phyloP scores from a whole-genome alignment of 352 stramenopile species.

The Phytopythium sindhum region DNA sequence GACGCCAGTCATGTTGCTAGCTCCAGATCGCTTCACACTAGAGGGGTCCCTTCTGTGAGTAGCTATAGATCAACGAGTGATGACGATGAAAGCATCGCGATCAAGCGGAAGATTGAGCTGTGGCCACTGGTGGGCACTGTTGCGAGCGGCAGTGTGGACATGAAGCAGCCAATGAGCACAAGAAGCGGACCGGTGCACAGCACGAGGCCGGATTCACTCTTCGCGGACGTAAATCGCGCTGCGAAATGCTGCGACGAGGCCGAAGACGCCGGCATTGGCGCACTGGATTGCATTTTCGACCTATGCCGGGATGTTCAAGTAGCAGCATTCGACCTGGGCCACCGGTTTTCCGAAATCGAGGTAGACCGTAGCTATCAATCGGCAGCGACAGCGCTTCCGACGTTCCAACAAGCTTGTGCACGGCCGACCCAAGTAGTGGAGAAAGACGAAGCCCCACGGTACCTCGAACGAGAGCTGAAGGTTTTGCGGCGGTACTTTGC shows the following conservation, averaged over 20 bases:
- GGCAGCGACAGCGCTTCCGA: not conserved
- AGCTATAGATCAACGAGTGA: not conserved
- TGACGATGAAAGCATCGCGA: not conserved
- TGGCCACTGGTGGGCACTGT: not conserved
- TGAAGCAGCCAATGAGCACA: not conserved
- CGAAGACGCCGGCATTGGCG: not conserved
- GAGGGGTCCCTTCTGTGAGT: not conserved
- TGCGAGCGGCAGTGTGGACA: not conserved
- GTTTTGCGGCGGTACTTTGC: constrained; percentile 55
- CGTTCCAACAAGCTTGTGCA: not conserved
- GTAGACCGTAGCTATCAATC: constrained; percentile 21
- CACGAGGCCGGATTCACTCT: not conserved
- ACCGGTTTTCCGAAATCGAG: constrained; percentile 28
- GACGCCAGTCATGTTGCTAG: not conserved
- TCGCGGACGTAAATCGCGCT: too few species aligned
- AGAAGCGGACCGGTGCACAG: not conserved
- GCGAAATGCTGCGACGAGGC: not conserved
- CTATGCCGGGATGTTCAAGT: constrained; percentile 55
- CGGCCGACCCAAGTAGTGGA: not conserved
- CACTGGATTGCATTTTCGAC: constrained; percentile 30
- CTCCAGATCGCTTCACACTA: not conserved
- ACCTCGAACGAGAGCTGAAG: constrained; percentile 64
- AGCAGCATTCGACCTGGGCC: constrained; percentile 36
- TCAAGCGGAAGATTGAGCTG: not conserved
- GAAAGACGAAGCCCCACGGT: constrained; percentile 19